Percentiles rank a stretch among this genome's conserved stretches.
Evolutionary conservation across 1,284 basidiomycete species (phyloP).

Genomic region (Chalciporus sp.): DNA sequence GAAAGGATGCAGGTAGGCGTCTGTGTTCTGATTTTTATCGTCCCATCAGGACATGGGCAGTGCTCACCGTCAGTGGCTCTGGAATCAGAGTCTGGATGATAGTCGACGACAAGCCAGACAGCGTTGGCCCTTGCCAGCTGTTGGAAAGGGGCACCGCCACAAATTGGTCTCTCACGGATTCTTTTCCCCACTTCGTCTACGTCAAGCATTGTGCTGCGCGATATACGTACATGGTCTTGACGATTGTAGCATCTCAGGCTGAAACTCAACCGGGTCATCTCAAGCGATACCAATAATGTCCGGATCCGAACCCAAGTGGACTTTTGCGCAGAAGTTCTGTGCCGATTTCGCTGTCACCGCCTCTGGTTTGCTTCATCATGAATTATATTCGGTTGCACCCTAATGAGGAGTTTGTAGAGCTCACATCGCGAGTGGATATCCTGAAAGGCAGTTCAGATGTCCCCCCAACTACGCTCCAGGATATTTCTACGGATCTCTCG

Average conservation of each 20-base stretch:
- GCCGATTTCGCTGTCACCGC: slow-evolving; percentile 22
- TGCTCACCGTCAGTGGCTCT: background rate
- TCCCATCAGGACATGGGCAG: background rate
- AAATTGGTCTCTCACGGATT: too few species aligned
- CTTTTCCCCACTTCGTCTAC: too few species aligned
- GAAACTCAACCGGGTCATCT: background rate
- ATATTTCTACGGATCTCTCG: slow-evolving; percentile 46
- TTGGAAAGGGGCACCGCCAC: too few species aligned
- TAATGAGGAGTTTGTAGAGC: slow-evolving; percentile 25
- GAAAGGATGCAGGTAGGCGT: background rate
- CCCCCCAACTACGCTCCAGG: slow-evolving; percentile 35
- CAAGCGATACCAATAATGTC: slow-evolving; percentile 21
- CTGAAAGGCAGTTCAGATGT: slow-evolving; percentile 11
- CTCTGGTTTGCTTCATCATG: slow-evolving; percentile 23
- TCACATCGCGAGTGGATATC: slow-evolving; percentile 27
- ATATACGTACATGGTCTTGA: background rate
- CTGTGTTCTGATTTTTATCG: background rate
- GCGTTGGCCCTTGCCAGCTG: too few species aligned
- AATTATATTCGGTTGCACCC: background rate
- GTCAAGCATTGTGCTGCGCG: too few species aligned
- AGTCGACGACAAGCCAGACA: too few species aligned
- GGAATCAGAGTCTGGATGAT: too few species aligned
- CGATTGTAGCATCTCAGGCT: too few species aligned
- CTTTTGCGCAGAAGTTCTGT: slow-evolving; percentile 32
- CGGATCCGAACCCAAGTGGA: slow-evolving; percentile 26